Percentiles rank a stretch among this genome's conserved stretches.
Evolutionary conservation across 192 early-diverging fungal species (phyloP).

Genomic region (Obelidium mucronatum): DNA sequence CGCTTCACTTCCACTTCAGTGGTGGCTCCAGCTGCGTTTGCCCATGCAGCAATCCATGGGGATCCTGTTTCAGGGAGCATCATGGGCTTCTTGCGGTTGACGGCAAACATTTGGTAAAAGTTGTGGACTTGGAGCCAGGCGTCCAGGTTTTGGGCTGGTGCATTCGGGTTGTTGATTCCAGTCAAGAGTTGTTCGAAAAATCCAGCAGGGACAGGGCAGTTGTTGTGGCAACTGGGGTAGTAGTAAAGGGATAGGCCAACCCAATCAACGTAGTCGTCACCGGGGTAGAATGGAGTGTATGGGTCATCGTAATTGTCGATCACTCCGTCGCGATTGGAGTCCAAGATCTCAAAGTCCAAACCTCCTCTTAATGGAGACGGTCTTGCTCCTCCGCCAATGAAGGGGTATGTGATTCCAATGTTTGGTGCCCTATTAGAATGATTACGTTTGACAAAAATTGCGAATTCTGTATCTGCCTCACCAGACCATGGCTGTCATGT

Average conservation of each 20-base stretch:
- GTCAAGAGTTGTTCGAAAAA: conserved; percentile 25
- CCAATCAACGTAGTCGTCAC: conserved; percentile 58
- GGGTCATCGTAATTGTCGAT: conserved; percentile 48
- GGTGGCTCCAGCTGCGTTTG: background rate
- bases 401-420: conserved; percentile 56
- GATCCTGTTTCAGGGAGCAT: conserved; percentile 53
- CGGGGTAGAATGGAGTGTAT: conserved; percentile 51
- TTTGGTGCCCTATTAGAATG: conserved; percentile 55
- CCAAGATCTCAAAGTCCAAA: conserved; percentile 41
- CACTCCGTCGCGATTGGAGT: conserved; percentile 47
- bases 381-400: conserved; percentile 22
- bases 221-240: conserved; percentile 31
- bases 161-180: conserved; percentile 1
- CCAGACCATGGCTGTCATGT: conserved; percentile 47
- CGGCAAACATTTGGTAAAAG: conserved; percentile 56
- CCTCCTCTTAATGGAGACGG: conserved; percentile 20
- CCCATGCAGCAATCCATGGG: conserved; percentile 16
- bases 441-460: too few species aligned
- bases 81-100: conserved; percentile 47
- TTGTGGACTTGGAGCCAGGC: conserved; percentile 35
- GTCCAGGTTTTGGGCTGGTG: background rate
- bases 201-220: conserved; percentile 20
- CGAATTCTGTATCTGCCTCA: too few species aligned
- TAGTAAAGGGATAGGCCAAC: conserved; percentile 53
- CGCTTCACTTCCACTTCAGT: background rate